phyloP scores from a whole-genome alignment of 2,329 filamentous ascomycete genomes.

The Stachybotrys chlorohalonatus region DNA sequence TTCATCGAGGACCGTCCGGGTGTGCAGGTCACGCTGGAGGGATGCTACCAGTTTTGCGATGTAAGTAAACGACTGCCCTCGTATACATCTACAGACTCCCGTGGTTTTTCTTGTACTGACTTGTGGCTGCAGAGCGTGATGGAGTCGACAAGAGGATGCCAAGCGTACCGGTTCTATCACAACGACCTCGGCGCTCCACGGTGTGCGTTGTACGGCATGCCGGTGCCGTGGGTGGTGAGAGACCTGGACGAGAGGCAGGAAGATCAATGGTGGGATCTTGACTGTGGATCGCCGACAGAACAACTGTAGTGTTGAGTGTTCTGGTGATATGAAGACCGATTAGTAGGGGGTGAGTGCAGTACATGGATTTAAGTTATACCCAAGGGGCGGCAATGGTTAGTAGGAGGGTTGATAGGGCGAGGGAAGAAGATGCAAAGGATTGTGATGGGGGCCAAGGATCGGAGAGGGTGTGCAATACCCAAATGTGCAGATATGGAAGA shows the following conservation, averaged over 20 bases:
- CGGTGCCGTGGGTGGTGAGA: slow-evolving; percentile 18
- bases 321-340: no score
- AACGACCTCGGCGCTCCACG: slow-evolving; percentile 18
- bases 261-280: slow-evolving; percentile 25
- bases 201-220: slow-evolving; percentile 25
- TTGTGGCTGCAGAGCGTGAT: slow-evolving; percentile 16
- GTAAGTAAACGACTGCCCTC: slow-evolving; percentile 12
- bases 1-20: slow-evolving; percentile 24
- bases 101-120: background rate
- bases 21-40: slow-evolving; percentile 25
- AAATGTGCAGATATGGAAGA: no score
- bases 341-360: no score
- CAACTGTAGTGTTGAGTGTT: background rate
- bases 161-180: slow-evolving; percentile 25
- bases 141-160: slow-evolving; percentile 20
- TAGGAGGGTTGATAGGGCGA: no score
- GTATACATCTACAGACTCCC: background rate
- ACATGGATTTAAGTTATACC: no score
- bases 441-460: no score
- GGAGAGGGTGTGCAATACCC: no score
- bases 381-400: no score
- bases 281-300: slow-evolving; percentile 23
- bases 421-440: no score
- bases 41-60: slow-evolving; percentile 32
- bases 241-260: slow-evolving; percentile 18